A percentile compares a stretch with the other conserved stretches of the same genome.
Conservation (phyloP, 768 basidiomycete genomes). For the Russula vinacea region DNA sequence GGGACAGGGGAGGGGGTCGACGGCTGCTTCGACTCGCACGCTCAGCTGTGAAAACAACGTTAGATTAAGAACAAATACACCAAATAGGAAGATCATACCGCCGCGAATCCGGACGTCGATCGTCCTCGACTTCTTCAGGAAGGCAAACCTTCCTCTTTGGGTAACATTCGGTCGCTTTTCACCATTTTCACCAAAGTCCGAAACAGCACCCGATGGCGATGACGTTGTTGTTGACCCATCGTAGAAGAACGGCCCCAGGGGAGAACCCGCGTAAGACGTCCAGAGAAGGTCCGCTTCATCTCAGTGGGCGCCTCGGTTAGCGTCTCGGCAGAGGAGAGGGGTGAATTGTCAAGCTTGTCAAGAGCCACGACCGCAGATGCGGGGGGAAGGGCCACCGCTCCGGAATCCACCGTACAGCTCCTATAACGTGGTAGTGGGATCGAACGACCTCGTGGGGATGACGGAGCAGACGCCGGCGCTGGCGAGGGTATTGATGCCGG, state of each 20-base stretch:
- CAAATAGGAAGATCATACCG: background rate
- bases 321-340: conserved; percentile 25
- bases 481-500: background rate
- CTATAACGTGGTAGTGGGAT: conserved; percentile 14
- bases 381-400: background rate
- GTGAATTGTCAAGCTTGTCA: conserved; percentile 2
- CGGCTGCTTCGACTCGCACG: background rate
- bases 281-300: conserved; percentile 13
- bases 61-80: background rate
- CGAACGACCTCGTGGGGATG: conserved; percentile 4
- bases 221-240: background rate
- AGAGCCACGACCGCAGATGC: background rate
- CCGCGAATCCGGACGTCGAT: background rate
- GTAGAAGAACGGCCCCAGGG: conserved; percentile 11
- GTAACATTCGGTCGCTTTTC: background rate
- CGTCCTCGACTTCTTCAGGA: conserved; percentile 21
- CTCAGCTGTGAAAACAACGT: background rate
- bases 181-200: conserved; percentile 15
- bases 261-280: conserved; percentile 16
- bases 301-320: conserved; percentile 12
- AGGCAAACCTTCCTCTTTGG: conserved; percentile 22
- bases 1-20: conserved; percentile 8
- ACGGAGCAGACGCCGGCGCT: conserved; percentile 7
- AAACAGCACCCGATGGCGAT: background rate
- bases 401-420: background rate